Evolutionary conservation across 2,329 filamentous ascomycete species (phyloP), one percentile per base, ranked within the genome.

Genomic region (Penicillium freii): DNA sequence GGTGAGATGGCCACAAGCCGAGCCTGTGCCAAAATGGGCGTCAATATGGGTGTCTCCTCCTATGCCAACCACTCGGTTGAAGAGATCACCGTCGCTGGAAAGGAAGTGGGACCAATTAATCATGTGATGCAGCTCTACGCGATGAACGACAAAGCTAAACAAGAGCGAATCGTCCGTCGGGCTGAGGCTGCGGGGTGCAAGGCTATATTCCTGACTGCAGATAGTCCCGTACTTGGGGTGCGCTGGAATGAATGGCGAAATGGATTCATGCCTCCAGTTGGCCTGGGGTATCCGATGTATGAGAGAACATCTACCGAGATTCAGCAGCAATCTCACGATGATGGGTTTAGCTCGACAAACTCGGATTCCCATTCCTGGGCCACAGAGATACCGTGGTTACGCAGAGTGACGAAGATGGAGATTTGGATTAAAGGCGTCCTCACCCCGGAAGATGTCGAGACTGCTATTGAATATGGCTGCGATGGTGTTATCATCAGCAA

Each of bases 191-290:
- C 69, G 71, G 63, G 73, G 68, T 63, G 74, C 64, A 79, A 78
- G 54, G 82, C 82, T 1, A 71, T 85, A 5, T 77, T 85, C 36
- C 67, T 85, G 2, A 82, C 83, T 0, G 81, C 82, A 1, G 83
- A 85, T 62, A 77, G 77, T 0, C 82, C 83, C 0, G 75, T 82
- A 2, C 73, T 85, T 0, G 83, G 82, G 0, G 73, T 78, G 5
- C 75, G 83, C 0, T 75, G 81, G 44, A 81, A 82, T 49, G 82
- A 85, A 66, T 78, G 77, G 62, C 75, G 81, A 2, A 82, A 82
- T 59, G 74, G 78, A 38, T 84, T 84, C 67, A 66, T 67, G 15
- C 69, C 80, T 3, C 80, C 81, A 0, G 66, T 71, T 15, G 72
- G 72, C 15, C 66, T 81, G 38, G 67, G 59, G 8, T 77, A 73